Conservation (phyloP, 768 basidiomycete species). For the Hydnomerulius pinastri region DNA sequence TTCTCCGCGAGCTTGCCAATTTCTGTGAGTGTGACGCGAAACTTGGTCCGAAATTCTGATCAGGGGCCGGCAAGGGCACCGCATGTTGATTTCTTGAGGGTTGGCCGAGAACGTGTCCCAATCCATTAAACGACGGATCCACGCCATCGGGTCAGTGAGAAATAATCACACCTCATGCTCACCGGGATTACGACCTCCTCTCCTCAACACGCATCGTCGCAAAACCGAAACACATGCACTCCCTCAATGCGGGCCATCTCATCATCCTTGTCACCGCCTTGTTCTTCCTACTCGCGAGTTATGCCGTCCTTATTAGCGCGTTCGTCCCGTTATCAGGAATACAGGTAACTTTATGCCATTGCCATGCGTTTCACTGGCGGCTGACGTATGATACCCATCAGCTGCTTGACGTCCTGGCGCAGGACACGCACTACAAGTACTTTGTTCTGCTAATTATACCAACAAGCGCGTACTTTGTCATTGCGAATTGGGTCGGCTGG, state of each 20-base stretch:
- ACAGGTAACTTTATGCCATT: slow-evolving; percentile 41
- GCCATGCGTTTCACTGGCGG: not conserved
- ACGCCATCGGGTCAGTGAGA: too few species aligned
- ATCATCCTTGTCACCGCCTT: slow-evolving; percentile 46
- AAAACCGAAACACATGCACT: slow-evolving; percentile 25
- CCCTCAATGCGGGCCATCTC: slow-evolving; percentile 44
- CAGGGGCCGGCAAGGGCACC: too few species aligned
- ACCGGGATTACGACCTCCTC: slow-evolving; percentile 31
- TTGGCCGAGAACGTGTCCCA: too few species aligned
- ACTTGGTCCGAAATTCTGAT: too few species aligned
- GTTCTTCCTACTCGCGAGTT: slow-evolving; percentile 60
- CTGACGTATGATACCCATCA: slow-evolving; percentile 36
- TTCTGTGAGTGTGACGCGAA: too few species aligned
- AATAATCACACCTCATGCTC: too few species aligned
- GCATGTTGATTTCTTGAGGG: too few species aligned
- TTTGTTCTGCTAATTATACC: slow-evolving; percentile 78
- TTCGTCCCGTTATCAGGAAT: slow-evolving; percentile 57
- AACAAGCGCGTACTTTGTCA: slow-evolving; percentile 83
- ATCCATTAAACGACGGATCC: too few species aligned
- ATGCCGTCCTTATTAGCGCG: slow-evolving; percentile 66
- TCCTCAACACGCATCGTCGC: slow-evolving; percentile 13
- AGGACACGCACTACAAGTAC: slow-evolving; percentile 91
- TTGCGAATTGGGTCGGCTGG: slow-evolving; percentile 99
- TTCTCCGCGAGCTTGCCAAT: too few species aligned
- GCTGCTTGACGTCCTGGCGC: slow-evolving; percentile 63